These are phyloP conservation scores for Silene uniflora DNA, from an alignment of 148 eudicot species.

Conservation along the genomic window DNA sequence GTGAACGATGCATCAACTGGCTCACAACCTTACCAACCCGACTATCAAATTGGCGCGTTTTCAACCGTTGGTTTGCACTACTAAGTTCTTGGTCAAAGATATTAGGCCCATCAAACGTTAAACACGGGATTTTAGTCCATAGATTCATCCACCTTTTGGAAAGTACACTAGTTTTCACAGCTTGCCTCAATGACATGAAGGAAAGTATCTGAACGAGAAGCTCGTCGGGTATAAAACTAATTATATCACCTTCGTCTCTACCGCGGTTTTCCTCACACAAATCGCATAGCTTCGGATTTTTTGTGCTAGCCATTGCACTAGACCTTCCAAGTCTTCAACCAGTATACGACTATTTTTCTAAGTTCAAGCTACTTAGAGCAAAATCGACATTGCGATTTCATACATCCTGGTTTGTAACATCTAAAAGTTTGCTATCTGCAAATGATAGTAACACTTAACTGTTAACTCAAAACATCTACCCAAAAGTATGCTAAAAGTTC, in stretches of 20 bases:
- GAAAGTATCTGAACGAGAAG: slow-evolving; percentile 16
- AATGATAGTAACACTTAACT: too few relatives aligned
- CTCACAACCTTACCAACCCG: slow-evolving; percentile 4
- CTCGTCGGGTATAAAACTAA: slow-evolving; percentile 19
- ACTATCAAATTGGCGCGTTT: slow-evolving; percentile 6
- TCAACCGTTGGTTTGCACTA: slow-evolving; percentile 5
- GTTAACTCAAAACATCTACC: too few relatives aligned
- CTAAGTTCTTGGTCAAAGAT: slow-evolving; percentile 10
- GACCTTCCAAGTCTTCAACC: neutral
- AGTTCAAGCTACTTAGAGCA: neutral
- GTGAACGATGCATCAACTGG: neutral
- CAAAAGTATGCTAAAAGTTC: too few relatives aligned
- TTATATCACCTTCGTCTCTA: neutral
- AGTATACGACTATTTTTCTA: neutral
- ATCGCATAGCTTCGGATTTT: neutral
- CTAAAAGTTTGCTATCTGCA: too few relatives aligned
- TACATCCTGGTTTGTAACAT: too few relatives aligned
- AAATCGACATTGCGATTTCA: neutral
- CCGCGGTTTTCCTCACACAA: slow-evolving; percentile 4
- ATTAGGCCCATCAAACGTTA: slow-evolving; percentile 7
- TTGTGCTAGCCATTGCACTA: slow-evolving; percentile 3
- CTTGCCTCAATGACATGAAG: slow-evolving; percentile 7
- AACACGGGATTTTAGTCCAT: slow-evolving; percentile 14
- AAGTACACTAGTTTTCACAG: neutral
- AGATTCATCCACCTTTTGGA: slow-evolving; percentile 12